These are phyloP conservation scores for Vaccinium darrowii DNA, from an alignment of 148 eudicot species.

Conservation along the genomic window DNA sequence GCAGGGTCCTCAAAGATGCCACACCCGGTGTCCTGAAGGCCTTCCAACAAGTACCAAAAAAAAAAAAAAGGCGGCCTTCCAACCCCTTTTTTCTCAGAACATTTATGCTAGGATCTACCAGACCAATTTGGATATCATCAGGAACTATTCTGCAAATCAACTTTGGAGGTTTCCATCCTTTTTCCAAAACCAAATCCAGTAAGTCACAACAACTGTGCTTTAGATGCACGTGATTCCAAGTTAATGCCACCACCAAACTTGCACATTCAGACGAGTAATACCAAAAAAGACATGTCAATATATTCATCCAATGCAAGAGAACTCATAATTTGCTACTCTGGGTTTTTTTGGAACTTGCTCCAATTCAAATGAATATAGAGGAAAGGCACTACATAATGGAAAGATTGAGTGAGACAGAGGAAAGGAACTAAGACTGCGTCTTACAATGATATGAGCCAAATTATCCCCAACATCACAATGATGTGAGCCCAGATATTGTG, in stretches of 20 bases:
- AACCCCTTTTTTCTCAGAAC: neutral
- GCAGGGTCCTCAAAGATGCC: neutral
- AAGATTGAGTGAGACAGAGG: neutral
- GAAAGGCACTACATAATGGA: neutral
- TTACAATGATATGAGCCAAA: neutral
- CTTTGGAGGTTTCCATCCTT: neutral
- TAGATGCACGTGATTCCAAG: no score
- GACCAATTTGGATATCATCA: neutral
- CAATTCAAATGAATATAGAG: neutral
- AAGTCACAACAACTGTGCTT: neutral
- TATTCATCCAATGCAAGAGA: neutral
- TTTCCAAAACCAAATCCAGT: neutral
- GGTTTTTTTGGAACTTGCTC: neutral
- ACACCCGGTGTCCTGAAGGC: neutral
- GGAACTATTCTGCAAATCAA: neutral
- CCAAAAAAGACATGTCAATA: neutral
- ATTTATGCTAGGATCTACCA: neutral
- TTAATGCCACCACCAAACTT: neutral
- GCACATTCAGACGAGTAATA: neutral
- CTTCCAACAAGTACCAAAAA: no score
- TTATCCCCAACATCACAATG: constrained; percentile 6
- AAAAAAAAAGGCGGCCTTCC: no score
- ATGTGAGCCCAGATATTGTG: neutral
- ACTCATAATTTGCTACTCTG: neutral
- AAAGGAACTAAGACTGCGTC: neutral